Conservation (phyloP, 179 eudicot species). For the Gypsophila paniculata region DNA sequence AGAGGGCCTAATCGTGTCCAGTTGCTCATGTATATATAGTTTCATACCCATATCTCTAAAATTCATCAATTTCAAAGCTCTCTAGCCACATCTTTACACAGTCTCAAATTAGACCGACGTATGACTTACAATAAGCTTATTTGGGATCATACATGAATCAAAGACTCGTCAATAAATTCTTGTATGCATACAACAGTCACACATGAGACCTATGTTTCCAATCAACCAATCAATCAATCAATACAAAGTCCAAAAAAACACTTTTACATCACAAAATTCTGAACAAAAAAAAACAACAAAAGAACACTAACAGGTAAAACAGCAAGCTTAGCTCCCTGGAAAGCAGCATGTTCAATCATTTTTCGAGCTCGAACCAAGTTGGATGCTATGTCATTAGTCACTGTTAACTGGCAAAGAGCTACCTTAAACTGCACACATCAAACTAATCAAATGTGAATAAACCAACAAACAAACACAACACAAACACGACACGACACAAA, state of each 20-base stretch:
- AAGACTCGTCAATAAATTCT: too few relatives aligned
- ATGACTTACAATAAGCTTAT: too few relatives aligned
- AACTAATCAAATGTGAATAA: background rate
- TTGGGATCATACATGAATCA: too few relatives aligned
- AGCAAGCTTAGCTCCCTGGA: constrained; percentile 39
- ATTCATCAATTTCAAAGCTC: background rate
- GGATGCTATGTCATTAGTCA: constrained; percentile 36
- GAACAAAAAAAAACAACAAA: background rate
- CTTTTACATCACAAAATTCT: background rate
- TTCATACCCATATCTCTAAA: background rate
- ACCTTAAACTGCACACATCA: constrained; percentile 37
- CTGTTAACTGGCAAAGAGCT: constrained; percentile 46
- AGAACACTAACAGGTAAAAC: constrained; percentile 36
- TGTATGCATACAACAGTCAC: too few relatives aligned
- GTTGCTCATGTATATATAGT: too few relatives aligned
- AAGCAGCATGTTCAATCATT: constrained; percentile 32
- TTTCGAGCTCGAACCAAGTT: constrained; percentile 33
- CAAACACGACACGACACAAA: too few relatives aligned
- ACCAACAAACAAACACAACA: too few relatives aligned
- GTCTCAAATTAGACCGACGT: background rate
- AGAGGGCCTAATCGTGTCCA: too few relatives aligned
- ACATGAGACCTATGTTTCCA: too few relatives aligned
- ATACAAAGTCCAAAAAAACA: too few relatives aligned
- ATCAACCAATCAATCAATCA: too few relatives aligned
- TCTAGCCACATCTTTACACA: background rate